Conservation (phyloP, 2,329 filamentous ascomycete genomes). For the Cryphonectria parasitica region DNA sequence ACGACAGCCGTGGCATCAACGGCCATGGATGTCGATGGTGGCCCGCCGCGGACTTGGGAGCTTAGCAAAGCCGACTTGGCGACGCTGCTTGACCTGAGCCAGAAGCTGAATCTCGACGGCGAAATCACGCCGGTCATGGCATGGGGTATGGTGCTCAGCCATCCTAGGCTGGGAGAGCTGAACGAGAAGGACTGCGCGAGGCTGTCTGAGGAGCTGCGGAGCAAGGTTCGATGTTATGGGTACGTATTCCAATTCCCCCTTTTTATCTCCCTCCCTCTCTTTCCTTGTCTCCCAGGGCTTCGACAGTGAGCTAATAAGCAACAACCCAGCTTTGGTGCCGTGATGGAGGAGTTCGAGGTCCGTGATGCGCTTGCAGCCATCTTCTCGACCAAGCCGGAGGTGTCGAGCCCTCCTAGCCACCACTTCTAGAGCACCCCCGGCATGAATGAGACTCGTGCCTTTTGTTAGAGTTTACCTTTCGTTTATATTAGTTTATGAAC, state of each 20-base stretch:
- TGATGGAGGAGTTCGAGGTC: conserved; percentile 71
- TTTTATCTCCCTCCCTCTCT: not conserved
- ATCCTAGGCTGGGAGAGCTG: conserved; percentile 71
- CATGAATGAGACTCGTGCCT: not conserved
- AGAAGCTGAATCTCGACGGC: conserved; percentile 79
- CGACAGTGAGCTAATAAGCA: not conserved
- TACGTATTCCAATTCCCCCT: conserved; percentile 50
- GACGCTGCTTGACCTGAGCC: conserved; percentile 83
- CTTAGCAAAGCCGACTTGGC: conserved; percentile 75
- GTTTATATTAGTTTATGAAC: not conserved
- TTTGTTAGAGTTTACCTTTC: not conserved
- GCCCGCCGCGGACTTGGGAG: conserved; percentile 73
- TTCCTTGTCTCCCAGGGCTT: not conserved
- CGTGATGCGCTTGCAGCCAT: conserved; percentile 76
- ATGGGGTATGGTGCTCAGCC: conserved; percentile 78
- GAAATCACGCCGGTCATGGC: conserved; percentile 97
- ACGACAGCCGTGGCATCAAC: not conserved
- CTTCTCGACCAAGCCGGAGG: conserved; percentile 60
- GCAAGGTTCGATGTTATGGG: conserved; percentile 93
- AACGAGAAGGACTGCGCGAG: conserved; percentile 69
- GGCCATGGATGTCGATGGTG: conserved; percentile 17
- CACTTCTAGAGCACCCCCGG: not conserved
- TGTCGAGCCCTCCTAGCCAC: not conserved
- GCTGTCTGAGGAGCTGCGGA: conserved; percentile 73
- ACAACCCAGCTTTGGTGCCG: conserved; percentile 59